Conservation (phyloP, 495 filamentous ascomycete genomes). For the Darksidea phi region DNA sequence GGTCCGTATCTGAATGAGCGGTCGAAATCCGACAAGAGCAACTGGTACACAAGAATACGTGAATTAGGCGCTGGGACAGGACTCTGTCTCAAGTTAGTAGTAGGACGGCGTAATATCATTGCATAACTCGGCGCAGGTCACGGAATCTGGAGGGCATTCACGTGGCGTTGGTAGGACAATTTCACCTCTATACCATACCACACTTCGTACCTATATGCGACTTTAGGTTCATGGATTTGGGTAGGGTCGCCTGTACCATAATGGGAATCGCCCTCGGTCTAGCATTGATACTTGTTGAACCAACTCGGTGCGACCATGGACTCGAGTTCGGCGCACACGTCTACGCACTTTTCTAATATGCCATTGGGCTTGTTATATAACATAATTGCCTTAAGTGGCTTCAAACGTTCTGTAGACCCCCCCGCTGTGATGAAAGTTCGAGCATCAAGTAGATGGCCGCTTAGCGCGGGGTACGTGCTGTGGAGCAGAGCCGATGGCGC, state of each 20-base stretch:
- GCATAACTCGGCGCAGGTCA: background rate
- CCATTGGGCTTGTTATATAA: no score
- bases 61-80: background rate
- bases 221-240: no score
- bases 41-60: background rate
- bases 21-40: background rate
- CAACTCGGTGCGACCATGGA: no score
- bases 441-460: background rate
- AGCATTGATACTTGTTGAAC: no score
- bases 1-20: constrained; percentile 36
- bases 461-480: background rate
- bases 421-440: no score
- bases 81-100: background rate
- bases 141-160: background rate
- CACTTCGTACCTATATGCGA: no score
- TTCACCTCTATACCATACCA: background rate
- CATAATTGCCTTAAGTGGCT: no score
- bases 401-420: no score
- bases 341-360: no score
- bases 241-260: no score
- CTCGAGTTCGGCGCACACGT: no score
- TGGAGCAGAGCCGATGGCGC: background rate
- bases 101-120: background rate
- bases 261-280: no score
- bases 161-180: background rate